Evolutionary conservation across 2,329 filamentous ascomycete species (phyloP), one percentile per base, ranked within the genome.

Genomic region (Neocucurbitaria cava): DNA sequence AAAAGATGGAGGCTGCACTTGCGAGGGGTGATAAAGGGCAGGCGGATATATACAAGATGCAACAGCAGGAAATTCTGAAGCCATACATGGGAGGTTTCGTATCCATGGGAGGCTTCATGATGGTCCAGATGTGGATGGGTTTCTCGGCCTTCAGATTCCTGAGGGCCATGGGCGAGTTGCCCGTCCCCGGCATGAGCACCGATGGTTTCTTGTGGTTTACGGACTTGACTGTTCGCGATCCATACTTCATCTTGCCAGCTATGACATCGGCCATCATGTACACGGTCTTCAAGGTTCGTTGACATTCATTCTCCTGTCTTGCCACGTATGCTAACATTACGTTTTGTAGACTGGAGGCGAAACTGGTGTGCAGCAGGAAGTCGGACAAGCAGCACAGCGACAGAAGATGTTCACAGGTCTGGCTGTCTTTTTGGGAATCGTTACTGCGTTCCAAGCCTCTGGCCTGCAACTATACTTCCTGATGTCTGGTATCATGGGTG

Each of bases 61-160:
- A 79, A 58, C 74, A 90, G 44, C 63, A 65, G 21, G 61, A 75
- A 7, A 71, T 91, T 35, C 80, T 86, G 64, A 79, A 80, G 42
- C 66, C 64, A 4, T 46, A 60, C 39, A 52, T 61, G 20, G 63
- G 61, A 35, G 59, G 61, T 18, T 60, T 67, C 28, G 24, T 51
- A 13, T 59, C 55, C 45, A 77, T 81, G 17, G 78, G 89, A 20
- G 58, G 84, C 9, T 86, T 86, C 7, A 74, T 90, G 59, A 21
- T 87, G 24, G 73, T 78, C 1, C 87, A 90, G 66, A 76, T 89
- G 11, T 87, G 92, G 5, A 81, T 96, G 60, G 90, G 89, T 56
- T 92, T 87, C 74, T 92, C 92, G 66, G 87, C 89, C 55, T 98
- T 94, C 81, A 86, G 90, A 56, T 80, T 94, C 41, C 75, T 96